Evolutionary conservation across 108 stramenopile species (phyloP), one percentile per base, ranked within the genome.

Genomic region (Conticribra weissflogii): DNA sequence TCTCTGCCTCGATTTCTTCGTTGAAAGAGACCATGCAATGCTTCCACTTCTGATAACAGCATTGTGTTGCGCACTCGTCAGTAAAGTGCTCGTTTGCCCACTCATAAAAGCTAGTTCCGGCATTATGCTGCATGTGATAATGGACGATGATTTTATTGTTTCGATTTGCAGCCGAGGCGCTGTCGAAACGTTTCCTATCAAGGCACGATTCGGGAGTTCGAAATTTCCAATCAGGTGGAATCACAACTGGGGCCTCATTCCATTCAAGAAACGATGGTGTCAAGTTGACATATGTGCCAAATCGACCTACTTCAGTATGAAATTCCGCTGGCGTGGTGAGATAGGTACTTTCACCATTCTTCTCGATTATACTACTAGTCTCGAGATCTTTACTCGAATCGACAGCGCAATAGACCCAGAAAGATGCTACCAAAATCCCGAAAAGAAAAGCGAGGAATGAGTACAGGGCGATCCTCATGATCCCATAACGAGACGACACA

Each of bases 111-210:
- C 65, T 49, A 14, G 76, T 78, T 14, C 76, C 76, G 46, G 76
- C 76, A 50, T 78, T 78, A 27, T 78, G 76, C 49, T 76, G 76
- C 57, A 78, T 46, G 56, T 78, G 76, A 63, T 56, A 78, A 54
- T 78, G 76, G 24, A 78, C 76, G 8, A 78, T 78, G 32, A 78
- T 70, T 33, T 64, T 78, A 22, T 57, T 27, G 23, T 68, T 24
- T 34, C 48, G 8, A 44, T 46, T 22, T 2, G 9, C 34, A 2
- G n/a, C 19, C 7, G 2, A n/a, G 22, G 21, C 52, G 44, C 36
- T 28, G 7, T 63, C 33, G 27, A 46, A 36, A 1, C 30, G 8
- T 1, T 48, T 62, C 28, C 15, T 2, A 52, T 48, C 50, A 14
- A 34, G 31, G 23, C 72, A 73, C 45, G n/a, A 54, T 25, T 59